These are phyloP conservation scores for Monosporascus sp. DNA, from an alignment of 2,329 filamentous ascomycete species.

Conservation along the genomic window DNA sequence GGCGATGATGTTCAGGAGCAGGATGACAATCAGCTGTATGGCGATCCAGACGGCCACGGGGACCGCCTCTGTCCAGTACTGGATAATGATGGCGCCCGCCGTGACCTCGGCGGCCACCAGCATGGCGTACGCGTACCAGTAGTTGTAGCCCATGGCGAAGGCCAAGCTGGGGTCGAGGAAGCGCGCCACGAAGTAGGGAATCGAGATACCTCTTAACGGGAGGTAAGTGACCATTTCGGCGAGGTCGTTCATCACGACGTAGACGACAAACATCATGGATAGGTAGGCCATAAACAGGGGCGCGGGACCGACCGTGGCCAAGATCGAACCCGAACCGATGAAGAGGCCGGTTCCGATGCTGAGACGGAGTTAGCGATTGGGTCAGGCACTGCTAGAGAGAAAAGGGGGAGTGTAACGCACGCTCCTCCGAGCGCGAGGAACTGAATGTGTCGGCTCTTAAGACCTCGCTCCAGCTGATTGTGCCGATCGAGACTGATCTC, in stretches of 20 bases:
- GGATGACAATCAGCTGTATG: slow-evolving; percentile 48
- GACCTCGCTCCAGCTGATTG: slow-evolving; percentile 47
- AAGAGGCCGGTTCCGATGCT: slow-evolving; percentile 61
- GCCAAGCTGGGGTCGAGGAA: slow-evolving; percentile 50
- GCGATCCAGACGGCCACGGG: slow-evolving; percentile 55
- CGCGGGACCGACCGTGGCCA: slow-evolving; percentile 54
- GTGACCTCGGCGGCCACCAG: slow-evolving; percentile 53
- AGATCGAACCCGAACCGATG: slow-evolving; percentile 53
- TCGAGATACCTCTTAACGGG: slow-evolving; percentile 50
- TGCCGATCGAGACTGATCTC: slow-evolving; percentile 27
- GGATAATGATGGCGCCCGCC: slow-evolving; percentile 52
- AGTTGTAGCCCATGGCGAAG: slow-evolving; percentile 57
- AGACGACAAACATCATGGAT: slow-evolving; percentile 49
- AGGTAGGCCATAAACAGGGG: slow-evolving; percentile 66
- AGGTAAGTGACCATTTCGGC: slow-evolving; percentile 52
- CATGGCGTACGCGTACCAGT: slow-evolving; percentile 58
- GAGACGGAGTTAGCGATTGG: slow-evolving; percentile 3
- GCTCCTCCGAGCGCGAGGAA: slow-evolving; percentile 51
- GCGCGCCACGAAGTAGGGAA: slow-evolving; percentile 51
- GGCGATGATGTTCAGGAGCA: slow-evolving; percentile 52
- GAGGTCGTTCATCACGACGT: slow-evolving; percentile 49
- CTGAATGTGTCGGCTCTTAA: slow-evolving; percentile 57
- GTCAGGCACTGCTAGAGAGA: background rate
- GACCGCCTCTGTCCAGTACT: slow-evolving; percentile 53
- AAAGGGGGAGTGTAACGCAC: slow-evolving; percentile 21